A percentile compares a stretch with the other conserved stretches of the same genome.
These are phyloP conservation scores for Cyclaneusma minus DNA, from an alignment of 2,329 filamentous ascomycete species.

Conservation along the genomic window DNA sequence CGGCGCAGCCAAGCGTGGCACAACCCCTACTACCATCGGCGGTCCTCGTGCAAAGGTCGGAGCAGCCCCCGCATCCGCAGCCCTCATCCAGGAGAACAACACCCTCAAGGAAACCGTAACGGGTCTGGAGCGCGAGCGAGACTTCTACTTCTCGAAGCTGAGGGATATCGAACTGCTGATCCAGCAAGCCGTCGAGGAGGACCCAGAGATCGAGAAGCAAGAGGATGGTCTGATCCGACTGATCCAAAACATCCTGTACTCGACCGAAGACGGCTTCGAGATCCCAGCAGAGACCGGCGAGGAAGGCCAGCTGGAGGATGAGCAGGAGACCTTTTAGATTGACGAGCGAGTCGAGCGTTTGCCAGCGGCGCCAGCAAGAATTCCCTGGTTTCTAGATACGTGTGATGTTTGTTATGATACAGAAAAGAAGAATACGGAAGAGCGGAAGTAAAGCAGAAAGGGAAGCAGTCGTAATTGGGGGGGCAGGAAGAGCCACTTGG, in stretches of 20 bases:
- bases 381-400: too few relatives aligned
- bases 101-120: constrained; percentile 90
- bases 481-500: too few relatives aligned
- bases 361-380: too few relatives aligned
- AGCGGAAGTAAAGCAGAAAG: too few relatives aligned
- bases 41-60: constrained; percentile 27
- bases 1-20: constrained; percentile 26
- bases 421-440: too few relatives aligned
- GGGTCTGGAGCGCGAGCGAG: constrained; percentile 85
- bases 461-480: too few relatives aligned
- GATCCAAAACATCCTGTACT: constrained; percentile 94
- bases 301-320: constrained; percentile 52
- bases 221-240: constrained; percentile 86
- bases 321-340: constrained; percentile 66
- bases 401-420: too few relatives aligned
- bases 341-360: too few relatives aligned
- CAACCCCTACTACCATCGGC: constrained; percentile 24
- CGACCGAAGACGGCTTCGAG: constrained; percentile 85
- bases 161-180: constrained; percentile 91
- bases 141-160: constrained; percentile 99
- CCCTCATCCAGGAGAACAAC: constrained; percentile 69
- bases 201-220: constrained; percentile 86
- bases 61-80: constrained; percentile 46
- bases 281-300: constrained; percentile 62
- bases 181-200: constrained; percentile 82